A percentile compares a stretch with the other conserved stretches of the same genome.
phyloP scores from a whole-genome alignment of 2,329 filamentous ascomycete genomes.

The Colletotrichum noveboracense region DNA sequence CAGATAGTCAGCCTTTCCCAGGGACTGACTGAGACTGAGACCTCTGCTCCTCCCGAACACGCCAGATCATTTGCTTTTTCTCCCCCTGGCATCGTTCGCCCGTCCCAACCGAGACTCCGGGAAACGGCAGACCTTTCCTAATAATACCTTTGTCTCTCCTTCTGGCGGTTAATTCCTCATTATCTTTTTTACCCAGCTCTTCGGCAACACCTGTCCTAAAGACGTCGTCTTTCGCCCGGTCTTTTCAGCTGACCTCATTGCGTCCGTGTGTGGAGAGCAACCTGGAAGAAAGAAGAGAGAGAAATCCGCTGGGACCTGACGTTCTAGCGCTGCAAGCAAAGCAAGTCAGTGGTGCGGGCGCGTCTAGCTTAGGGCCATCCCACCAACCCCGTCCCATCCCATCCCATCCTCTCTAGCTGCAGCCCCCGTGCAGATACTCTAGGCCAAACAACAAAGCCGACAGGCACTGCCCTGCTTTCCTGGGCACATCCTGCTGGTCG shows the following conservation, averaged over 20 bases:
- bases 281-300: background rate
- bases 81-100: conserved; percentile 9
- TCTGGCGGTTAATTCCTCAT: conserved; percentile 11
- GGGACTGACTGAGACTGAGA: background rate
- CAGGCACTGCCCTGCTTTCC: conserved; percentile 14
- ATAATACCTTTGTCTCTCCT: conserved; percentile 21
- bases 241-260: background rate
- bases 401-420: conserved; percentile 10
- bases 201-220: background rate
- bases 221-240: background rate
- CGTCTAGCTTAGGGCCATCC: conserved; percentile 11
- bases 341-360: conserved; percentile 1
- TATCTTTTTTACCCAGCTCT: background rate
- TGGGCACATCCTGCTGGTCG: background rate
- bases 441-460: conserved; percentile 18
- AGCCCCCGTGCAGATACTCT: conserved; percentile 5
- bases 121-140: conserved; percentile 18
- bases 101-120: conserved; percentile 9
- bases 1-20: background rate
- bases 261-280: background rate
- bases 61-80: conserved; percentile 22
- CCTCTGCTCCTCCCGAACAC: conserved; percentile 6
- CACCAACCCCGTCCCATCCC: background rate
- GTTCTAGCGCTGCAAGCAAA: background rate
- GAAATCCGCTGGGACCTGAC: background rate